Evolutionary conservation across 208 protist species (phyloP).

Genomic region (Cochliopodium minus): DNA sequence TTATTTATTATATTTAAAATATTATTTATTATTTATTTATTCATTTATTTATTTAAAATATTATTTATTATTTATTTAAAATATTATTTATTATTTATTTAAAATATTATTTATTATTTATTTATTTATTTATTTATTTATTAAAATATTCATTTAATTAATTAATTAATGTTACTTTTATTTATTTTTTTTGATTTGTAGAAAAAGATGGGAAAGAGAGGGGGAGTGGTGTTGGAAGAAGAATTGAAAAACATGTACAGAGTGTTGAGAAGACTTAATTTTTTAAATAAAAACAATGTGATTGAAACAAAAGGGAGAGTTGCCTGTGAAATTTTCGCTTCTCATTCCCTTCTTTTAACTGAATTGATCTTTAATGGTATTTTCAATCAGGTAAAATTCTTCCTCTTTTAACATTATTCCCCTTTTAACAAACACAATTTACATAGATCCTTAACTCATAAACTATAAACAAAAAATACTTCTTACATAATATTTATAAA

Average conservation of each 20-base stretch:
- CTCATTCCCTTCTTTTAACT: constrained; percentile 90
- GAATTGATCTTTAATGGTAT: constrained; percentile 93
- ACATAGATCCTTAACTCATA: no score
- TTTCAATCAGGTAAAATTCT: constrained; percentile 76
- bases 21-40: no score
- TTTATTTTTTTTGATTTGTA: constrained; percentile 11
- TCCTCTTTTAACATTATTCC: no score
- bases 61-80: background rate
- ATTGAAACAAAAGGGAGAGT: constrained; percentile 88
- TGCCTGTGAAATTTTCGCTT: constrained; percentile 89
- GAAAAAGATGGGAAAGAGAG: constrained; percentile 17
- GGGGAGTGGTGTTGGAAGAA: constrained; percentile 42
- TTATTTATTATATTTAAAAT: no score
- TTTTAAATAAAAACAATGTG: constrained; percentile 86
- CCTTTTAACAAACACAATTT: no score
- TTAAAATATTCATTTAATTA: background rate
- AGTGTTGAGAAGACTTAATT: constrained; percentile 80
- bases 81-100: background rate
- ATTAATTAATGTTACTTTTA: background rate
- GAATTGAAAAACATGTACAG: constrained; percentile 84
- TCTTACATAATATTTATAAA: no score
- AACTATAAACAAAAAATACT: no score
- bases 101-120: background rate
- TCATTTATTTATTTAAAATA: background rate
- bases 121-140: background rate